phyloP scores from a whole-genome alignment of 768 basidiomycete species.

The Leucocoprinus leucothites region DNA sequence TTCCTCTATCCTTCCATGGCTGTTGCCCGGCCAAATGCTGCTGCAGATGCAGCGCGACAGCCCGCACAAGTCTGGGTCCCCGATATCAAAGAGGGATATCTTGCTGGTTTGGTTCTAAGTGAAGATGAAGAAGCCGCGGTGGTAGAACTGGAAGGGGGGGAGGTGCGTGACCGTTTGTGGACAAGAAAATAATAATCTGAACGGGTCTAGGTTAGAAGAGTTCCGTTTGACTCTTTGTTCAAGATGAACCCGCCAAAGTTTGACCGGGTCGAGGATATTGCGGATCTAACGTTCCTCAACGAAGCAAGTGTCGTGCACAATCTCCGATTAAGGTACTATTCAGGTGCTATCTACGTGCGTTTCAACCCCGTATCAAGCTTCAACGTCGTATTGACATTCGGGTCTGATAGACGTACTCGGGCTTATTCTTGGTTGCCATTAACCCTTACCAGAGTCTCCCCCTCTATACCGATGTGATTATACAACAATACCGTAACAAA shows the following conservation, averaged over 20 bases:
- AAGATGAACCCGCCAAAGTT: constrained; percentile 99
- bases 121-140: constrained; percentile 82
- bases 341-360: constrained; percentile 89
- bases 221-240: constrained; percentile 78
- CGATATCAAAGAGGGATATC: constrained; percentile 88
- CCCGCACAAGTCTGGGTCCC: constrained; percentile 97
- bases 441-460: constrained; percentile 95
- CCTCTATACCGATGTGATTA: constrained; percentile 83
- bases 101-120: constrained; percentile 89
- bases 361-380: constrained; percentile 20
- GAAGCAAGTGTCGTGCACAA: constrained; percentile 99
- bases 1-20: constrained; percentile 34
- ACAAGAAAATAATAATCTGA: constrained; percentile 1
- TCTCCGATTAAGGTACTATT: constrained; percentile 85
- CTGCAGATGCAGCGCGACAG: constrained; percentile 72
- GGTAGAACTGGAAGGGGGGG: constrained; percentile 84
- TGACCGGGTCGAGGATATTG: constrained; percentile 96
- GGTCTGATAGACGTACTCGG: constrained; percentile 76
- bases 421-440: constrained; percentile 96
- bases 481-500: constrained; percentile 87
- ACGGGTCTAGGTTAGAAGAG: constrained; percentile 30
- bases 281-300: constrained; percentile 95
- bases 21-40: constrained; percentile 45
- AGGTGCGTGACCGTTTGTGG: constrained; percentile 44
- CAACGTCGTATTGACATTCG: not conserved